Base-by-base conservation (phyloP, 2,329 filamentous ascomycete genomes). In the Stagonosporopsis vannaccii region DNA sequence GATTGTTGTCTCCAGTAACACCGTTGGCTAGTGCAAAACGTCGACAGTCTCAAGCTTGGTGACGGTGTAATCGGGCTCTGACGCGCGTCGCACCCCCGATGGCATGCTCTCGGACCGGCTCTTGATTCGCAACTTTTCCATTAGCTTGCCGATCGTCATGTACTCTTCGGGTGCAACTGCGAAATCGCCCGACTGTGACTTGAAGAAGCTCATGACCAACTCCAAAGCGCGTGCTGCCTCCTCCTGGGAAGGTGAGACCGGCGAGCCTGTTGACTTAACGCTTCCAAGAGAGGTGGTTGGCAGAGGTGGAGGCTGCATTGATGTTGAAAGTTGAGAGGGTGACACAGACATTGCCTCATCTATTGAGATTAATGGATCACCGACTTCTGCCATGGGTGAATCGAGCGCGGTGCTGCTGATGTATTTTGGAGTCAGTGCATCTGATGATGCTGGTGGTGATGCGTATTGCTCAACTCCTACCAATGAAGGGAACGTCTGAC, bases 211-310 rank as follows among this genome's bases (percentile, higher is more conserved):
- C 73, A 96, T 84, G 19, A 97, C 85, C 2, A 93, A 87, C 67
- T 94, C 89, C 4, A 96, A 84, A 1, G 93, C 94, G 47, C 87
- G 84, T 35, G 90, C 85, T 4, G 93, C 93, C 74, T 98, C 92
- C 66, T 97, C 92, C 64, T 92, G 90, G 1, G 89, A 90, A 77
- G 84, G 88, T 83, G 45, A 86, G 83, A 36, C 84, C 83, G 58
- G 85, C 79, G 33, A 86, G 9, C 58, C 57, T 23, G 60, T 61
- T 12, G 51, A 52, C 42, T 65, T 70, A 26, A 71, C 67, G 9
- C 66, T 62, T 23, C 39, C 55, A 32, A 65, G 56, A 72, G 55
- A 78, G 71, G 49, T 75, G 70, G 71, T 72, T 25, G 78, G 79
- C n/a, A 78, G 67, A 39, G 77, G 79, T 43, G 77, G 80, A 17